A percentile compares a stretch with the other conserved stretches of the same genome.
phyloP scores from a whole-genome alignment of 148 eudicot species.

The Nyssa sinensis region DNA sequence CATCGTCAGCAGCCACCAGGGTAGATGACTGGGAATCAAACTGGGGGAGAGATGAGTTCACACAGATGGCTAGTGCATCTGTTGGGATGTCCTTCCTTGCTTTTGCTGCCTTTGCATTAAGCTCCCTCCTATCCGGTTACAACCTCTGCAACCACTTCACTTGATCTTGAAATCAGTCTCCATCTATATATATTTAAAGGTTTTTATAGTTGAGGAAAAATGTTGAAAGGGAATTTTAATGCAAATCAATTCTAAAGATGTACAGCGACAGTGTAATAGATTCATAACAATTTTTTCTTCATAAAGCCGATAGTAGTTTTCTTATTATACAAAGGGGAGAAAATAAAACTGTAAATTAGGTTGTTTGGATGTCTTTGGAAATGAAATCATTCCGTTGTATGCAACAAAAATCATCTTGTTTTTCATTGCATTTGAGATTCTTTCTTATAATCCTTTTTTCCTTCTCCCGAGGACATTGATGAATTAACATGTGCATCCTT shows the following conservation, averaged over 20 bases:
- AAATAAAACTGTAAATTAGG: no score
- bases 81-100: conserved; percentile 80
- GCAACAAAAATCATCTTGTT: no score
- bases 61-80: conserved; percentile 74
- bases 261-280: conserved; percentile 6
- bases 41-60: conserved; percentile 94
- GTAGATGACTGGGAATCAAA: conserved; percentile 76
- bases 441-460: no score
- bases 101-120: conserved; percentile 67
- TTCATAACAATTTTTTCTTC: background rate
- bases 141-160: conserved; percentile 58
- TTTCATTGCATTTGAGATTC: no score
- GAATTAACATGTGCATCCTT: no score
- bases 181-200: background rate
- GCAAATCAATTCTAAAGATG: background rate
- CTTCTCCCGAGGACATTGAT: no score
- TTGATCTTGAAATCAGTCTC: conserved; percentile 24
- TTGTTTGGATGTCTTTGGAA: no score
- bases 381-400: no score
- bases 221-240: background rate
- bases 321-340: background rate
- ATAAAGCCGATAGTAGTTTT: background rate
- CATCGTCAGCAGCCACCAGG: conserved; percentile 86
- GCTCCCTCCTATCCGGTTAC: conserved; percentile 88
- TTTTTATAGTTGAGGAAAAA: background rate